A percentile compares a stretch with the other conserved stretches of the same genome.
Evolutionary conservation across 345 rosid genomes (phyloP).

Genomic region (Acer campestre): DNA sequence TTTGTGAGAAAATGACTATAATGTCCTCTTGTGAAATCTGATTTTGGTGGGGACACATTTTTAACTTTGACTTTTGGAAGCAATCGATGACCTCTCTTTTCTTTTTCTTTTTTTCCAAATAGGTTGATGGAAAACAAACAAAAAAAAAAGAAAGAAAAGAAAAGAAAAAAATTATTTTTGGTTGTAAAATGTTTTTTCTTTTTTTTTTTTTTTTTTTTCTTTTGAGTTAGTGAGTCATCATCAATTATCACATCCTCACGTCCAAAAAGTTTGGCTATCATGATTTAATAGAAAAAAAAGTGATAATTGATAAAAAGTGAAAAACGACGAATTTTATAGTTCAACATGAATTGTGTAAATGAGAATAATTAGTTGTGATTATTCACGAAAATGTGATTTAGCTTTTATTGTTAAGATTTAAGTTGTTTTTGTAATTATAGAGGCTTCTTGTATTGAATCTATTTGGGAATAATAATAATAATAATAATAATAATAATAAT

Average conservation of each 20-base stretch:
- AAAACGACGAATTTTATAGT: too few relatives aligned
- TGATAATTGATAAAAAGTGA: too few relatives aligned
- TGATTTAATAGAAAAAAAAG: background rate
- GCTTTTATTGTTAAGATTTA: too few relatives aligned
- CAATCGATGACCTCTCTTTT: background rate
- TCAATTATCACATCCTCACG: background rate
- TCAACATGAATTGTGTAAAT: too few relatives aligned
- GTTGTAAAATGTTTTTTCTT: background rate
- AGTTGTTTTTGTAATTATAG: too few relatives aligned
- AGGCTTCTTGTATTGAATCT: too few relatives aligned
- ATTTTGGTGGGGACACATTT: background rate
- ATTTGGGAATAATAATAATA: too few relatives aligned
- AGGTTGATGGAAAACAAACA: background rate
- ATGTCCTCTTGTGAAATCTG: constrained; percentile 18
- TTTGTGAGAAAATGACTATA: constrained; percentile 34
- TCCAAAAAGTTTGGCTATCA: background rate
- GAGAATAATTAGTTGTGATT: too few relatives aligned
- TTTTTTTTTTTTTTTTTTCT: background rate
- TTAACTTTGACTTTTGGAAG: background rate
- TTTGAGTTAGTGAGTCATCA: background rate
- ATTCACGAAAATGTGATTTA: too few relatives aligned
- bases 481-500: too few relatives aligned
- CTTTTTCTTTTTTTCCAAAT: background rate
- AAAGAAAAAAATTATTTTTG: background rate
- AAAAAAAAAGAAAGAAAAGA: background rate